These are phyloP conservation scores for Trametes sanguinea DNA, from an alignment of 768 basidiomycete species.

Conservation along the genomic window DNA sequence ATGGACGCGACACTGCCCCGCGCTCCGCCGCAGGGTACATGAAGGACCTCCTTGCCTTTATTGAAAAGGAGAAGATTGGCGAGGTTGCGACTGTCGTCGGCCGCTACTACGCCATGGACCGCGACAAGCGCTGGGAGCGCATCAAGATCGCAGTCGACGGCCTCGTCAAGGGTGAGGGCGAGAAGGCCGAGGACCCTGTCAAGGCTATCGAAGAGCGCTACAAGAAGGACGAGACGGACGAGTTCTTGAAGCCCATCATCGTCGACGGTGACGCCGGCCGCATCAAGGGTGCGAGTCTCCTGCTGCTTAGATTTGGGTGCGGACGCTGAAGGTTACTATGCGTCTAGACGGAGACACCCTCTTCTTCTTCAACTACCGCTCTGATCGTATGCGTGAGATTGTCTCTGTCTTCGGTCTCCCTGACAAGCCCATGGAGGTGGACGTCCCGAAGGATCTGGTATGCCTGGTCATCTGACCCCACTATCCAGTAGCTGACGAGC, in stretches of 20 bases:
- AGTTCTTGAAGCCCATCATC: conserved; percentile 95
- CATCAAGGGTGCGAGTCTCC: conserved; percentile 63
- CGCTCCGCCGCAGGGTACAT: conserved; percentile 78
- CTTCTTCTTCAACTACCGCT: conserved; percentile 98
- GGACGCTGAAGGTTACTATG: neutral
- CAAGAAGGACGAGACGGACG: conserved; percentile 85
- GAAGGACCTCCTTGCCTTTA: conserved; percentile 74
- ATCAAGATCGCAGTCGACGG: conserved; percentile 88
- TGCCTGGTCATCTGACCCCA: conserved; percentile 25
- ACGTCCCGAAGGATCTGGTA: conserved; percentile 79
- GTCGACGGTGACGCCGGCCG: conserved; percentile 77
- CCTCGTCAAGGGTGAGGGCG: conserved; percentile 70
- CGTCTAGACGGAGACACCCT: conserved; percentile 77
- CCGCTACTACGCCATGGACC: conserved; percentile 96
- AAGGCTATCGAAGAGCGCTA: conserved; percentile 74
- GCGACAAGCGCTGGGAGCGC: conserved; percentile 96
- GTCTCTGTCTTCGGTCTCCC: conserved; percentile 76
- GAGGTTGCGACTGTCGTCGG: conserved; percentile 85
- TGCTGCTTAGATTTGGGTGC: neutral
- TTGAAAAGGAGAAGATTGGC: conserved; percentile 75
- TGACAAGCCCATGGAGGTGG: conserved; percentile 83
- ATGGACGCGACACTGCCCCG: conserved; percentile 94
- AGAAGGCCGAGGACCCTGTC: conserved; percentile 59
- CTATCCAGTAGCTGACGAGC: conserved; percentile 6
- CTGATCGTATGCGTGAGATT: conserved; percentile 94